Evolutionary conservation across 805 yeast genomes (phyloP), one percentile per base, ranked within the genome.

Genomic region (Wickerhamiella siamensis): DNA sequence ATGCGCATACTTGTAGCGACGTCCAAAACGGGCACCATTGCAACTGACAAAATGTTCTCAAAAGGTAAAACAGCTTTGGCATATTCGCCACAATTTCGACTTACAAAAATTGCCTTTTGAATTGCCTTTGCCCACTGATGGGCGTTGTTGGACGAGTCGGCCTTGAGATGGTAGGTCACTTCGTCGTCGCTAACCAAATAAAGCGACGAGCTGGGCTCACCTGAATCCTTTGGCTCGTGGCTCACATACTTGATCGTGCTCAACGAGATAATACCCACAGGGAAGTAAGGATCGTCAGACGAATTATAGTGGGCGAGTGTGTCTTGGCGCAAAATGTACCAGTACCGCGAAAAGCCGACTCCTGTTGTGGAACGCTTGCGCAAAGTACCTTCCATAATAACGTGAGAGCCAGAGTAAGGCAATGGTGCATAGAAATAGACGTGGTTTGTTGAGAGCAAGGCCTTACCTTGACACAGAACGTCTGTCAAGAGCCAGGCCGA

Each of bases 261-360:
- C 46, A 88, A 63, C 56, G 84, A 91, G 31, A 88, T 74, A 0
- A 83, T 78, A 31, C 81, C 62, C 6, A 67, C 64, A 0, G 97
- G 96, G 61, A 84, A 86, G 58, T 86, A 84, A n/a, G 79, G 61
- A 44, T 86, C 94, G 0, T 83, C 76, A 1, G 95, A 71, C 5
- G 72, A 72, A 6, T 72, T 62, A 57, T 79, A 86, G 31, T 83
- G 66, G 2, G 83, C 70, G 15, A 88, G 66, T 0, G 84, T 71
- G 36, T 76, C 76, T 31, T 75, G 75, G 48, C 80, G 67, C 45
- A 88, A 62, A 0, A 84, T 73, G 5, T 84, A 84, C 95, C 96
- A 88, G 55, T 70, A 79, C 37, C 93, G 67, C 21, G 52, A 12
- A 60, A 51, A 2, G 67, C 61, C 35, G 46, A 45, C 24, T 5